Evolutionary conservation across 2,329 filamentous ascomycete species (phyloP).

Genomic region (Diaporthe citri): DNA sequence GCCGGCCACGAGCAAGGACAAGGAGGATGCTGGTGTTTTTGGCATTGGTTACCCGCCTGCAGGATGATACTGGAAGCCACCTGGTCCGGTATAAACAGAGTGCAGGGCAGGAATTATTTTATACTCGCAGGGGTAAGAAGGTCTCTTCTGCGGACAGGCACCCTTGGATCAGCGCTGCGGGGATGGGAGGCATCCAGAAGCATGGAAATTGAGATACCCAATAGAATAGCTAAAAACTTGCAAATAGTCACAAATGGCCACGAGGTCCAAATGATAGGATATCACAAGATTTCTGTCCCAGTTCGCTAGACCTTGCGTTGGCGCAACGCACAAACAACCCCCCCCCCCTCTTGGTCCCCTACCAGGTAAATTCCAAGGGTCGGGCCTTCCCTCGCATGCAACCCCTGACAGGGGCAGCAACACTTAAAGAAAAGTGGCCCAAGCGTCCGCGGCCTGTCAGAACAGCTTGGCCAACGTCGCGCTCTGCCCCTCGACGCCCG

Average conservation of each 20-base stretch:
- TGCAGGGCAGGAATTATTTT: not conserved
- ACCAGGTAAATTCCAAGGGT: constrained; percentile 36
- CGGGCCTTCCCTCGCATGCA: constrained; percentile 25
- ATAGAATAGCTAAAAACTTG: constrained; percentile 2
- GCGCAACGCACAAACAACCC: not conserved
- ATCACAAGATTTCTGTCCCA: not conserved
- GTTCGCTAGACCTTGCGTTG: not conserved
- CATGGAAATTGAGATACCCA: constrained; percentile 29
- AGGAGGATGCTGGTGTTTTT: constrained; percentile 9
- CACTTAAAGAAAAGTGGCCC: constrained; percentile 28
- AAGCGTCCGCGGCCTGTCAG: constrained; percentile 31
- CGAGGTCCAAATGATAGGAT: not conserved
- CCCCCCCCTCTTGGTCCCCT: not conserved
- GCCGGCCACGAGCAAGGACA: constrained; percentile 7
- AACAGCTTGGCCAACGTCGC: constrained; percentile 40
- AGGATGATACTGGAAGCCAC: not conserved
- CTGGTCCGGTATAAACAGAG: not conserved
- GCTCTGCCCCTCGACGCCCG: constrained; percentile 38
- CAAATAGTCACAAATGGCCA: not conserved
- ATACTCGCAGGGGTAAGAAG: not conserved
- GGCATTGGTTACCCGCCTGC: constrained; percentile 3
- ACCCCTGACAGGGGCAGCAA: constrained; percentile 33
- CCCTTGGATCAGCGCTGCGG: not conserved
- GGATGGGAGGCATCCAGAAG: not conserved
- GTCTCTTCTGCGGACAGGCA: not conserved